Percentiles rank a stretch among this genome's conserved stretches.
Conservation (phyloP, 208 protist genomes). For the Acanthamoeba triangularis region DNA sequence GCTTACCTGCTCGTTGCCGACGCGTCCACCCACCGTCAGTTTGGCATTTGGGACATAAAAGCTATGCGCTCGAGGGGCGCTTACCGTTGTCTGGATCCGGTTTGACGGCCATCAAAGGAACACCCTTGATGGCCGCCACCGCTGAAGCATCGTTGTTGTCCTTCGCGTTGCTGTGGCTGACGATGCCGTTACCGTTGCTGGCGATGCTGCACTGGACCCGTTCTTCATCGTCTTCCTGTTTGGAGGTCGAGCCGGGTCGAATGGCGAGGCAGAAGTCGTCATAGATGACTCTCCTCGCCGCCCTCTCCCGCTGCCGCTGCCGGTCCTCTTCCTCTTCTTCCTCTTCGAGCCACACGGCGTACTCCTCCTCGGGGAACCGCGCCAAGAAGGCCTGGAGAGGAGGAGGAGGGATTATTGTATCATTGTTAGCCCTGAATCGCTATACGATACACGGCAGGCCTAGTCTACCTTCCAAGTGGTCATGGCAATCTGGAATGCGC, state of each 20-base stretch:
- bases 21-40: too few species aligned
- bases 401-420: not conserved
- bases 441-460: too few species aligned
- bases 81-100: not conserved
- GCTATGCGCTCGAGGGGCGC: too few species aligned
- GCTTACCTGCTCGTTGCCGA: too few species aligned
- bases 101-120: not conserved
- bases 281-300: not conserved
- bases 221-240: not conserved
- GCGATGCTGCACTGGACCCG: not conserved
- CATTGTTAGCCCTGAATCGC: too few species aligned
- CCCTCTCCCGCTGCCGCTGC: not conserved
- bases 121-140: too few species aligned
- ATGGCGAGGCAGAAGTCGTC: slow-evolving; percentile 54
- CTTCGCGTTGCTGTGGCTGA: too few species aligned
- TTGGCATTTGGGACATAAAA: too few species aligned
- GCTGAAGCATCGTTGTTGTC: not conserved
- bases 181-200: not conserved
- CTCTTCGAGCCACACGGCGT: slow-evolving; percentile 39
- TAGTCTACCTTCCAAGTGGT: not conserved
- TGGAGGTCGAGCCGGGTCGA: slow-evolving; percentile 19
- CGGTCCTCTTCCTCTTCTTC: not conserved
- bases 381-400: slow-evolving; percentile 1
- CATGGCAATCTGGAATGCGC: slow-evolving; percentile 7
- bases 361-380: slow-evolving; percentile 57